Evolutionary conservation across 441 rosid genomes (phyloP).

Genomic region (Populus hybrid): DNA sequence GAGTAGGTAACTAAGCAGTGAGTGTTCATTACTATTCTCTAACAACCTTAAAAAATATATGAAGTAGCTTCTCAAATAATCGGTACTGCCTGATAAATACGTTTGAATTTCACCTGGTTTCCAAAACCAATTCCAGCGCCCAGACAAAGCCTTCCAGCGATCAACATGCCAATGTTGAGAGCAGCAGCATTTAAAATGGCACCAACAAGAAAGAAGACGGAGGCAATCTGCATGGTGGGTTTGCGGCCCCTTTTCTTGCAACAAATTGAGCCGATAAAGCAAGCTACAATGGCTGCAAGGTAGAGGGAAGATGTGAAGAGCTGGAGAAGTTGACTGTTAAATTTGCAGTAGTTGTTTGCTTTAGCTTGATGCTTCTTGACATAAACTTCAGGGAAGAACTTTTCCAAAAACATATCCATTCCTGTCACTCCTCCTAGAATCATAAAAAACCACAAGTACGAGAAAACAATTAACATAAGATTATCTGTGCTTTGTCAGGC

Average conservation of each 20-base stretch:
- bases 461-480: neutral
- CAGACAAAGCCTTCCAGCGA: slow-evolving; percentile 45
- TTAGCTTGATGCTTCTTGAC: slow-evolving; percentile 38
- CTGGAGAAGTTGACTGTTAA: slow-evolving; percentile 42
- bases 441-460: neutral
- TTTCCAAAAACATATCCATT: slow-evolving; percentile 52
- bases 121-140: slow-evolving; percentile 69
- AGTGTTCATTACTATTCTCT: neutral
- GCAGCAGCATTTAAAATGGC: slow-evolving; percentile 41
- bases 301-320: slow-evolving; percentile 58
- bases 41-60: too few relatives aligned
- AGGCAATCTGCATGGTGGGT: slow-evolving; percentile 46
- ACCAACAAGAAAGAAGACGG: slow-evolving; percentile 44
- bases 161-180: slow-evolving; percentile 39
- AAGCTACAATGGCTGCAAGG: slow-evolving; percentile 42
- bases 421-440: slow-evolving; percentile 57
- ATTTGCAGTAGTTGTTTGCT: slow-evolving; percentile 61
- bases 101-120: slow-evolving; percentile 44
- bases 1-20: neutral
- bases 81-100: neutral
- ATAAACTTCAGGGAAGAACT: slow-evolving; percentile 52
- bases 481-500: neutral
- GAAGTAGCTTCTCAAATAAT: neutral
- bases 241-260: slow-evolving; percentile 43
- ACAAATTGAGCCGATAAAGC: slow-evolving; percentile 35